A percentile compares a stretch with the other conserved stretches of the same genome.
These are phyloP conservation scores for Telopea speciosissima DNA, from an alignment of 177 flowering plant species.

Conservation along the genomic window DNA sequence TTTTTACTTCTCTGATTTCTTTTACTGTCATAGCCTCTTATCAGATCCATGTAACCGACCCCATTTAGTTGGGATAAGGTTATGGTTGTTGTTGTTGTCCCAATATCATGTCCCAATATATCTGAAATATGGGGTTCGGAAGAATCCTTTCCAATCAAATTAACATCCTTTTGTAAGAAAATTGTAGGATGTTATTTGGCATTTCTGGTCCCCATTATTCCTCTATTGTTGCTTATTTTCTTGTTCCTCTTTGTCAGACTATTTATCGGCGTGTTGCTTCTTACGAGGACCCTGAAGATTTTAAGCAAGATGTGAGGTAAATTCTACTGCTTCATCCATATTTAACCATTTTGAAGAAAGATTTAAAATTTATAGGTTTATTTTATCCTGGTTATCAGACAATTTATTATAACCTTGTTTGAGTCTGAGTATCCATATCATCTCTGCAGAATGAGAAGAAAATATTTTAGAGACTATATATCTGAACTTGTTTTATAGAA, in stretches of 20 bases:
- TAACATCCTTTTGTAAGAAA: not conserved
- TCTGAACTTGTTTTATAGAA: too few relatives aligned
- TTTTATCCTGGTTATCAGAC: not conserved
- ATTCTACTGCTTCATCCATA: not conserved
- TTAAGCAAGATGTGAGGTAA: slow-evolving; percentile 43
- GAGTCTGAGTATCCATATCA: not conserved
- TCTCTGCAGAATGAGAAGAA: not conserved
- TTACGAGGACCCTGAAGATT: slow-evolving; percentile 40
- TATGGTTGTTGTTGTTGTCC: too few relatives aligned
- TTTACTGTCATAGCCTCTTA: too few relatives aligned
- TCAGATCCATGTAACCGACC: too few relatives aligned
- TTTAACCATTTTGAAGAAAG: not conserved
- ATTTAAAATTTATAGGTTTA: not conserved
- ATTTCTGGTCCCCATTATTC: not conserved
- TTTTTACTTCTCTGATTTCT: too few relatives aligned
- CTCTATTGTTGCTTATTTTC: too few relatives aligned
- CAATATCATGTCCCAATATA: not conserved
- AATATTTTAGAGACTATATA: not conserved
- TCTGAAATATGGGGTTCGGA: not conserved
- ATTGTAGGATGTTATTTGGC: too few relatives aligned
- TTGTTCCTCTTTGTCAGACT: slow-evolving; percentile 37
- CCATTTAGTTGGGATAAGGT: too few relatives aligned
- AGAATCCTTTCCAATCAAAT: not conserved
- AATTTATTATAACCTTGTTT: too few relatives aligned
- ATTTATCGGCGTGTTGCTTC: slow-evolving; percentile 58